Evolutionary conservation across 2,329 filamentous ascomycete genomes (phyloP).

Genomic region (Fusarium vanettenii): DNA sequence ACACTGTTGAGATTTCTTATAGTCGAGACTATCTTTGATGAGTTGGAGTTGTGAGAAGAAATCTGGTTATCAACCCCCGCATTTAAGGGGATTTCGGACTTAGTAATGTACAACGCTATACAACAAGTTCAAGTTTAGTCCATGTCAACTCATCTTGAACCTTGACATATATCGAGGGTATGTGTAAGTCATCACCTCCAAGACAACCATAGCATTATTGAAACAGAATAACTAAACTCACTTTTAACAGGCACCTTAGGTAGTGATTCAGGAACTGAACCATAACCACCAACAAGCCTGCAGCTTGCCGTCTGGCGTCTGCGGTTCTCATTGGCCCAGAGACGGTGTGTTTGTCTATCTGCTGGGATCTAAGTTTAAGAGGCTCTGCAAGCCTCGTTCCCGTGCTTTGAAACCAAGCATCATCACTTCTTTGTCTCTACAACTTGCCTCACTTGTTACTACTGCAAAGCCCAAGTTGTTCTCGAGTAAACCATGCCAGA

Average conservation of each 20-base stretch:
- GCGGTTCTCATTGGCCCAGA: conserved; percentile 2
- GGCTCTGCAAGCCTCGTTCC: neutral
- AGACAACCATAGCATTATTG: neutral
- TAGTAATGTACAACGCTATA: neutral
- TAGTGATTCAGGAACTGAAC: neutral
- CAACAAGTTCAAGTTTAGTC: neutral
- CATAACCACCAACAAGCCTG: neutral
- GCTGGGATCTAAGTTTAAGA: neutral
- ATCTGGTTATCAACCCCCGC: neutral
- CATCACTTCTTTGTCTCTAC: neutral
- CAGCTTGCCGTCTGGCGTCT: neutral
- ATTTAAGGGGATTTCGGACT: neutral
- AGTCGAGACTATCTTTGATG: neutral
- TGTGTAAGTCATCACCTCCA: neutral
- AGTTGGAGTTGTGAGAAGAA: neutral
- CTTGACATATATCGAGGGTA: neutral
- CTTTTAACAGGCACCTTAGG: neutral
- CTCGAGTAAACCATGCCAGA: conserved; percentile 30
- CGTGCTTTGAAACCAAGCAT: neutral
- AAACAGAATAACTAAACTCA: neutral
- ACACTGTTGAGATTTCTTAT: neutral
- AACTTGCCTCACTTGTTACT: neutral
- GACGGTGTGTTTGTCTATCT: neutral
- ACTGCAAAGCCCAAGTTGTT: neutral
- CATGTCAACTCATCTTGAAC: neutral